Evolutionary conservation across 306 rosid genomes (phyloP).

Genomic region (Carpinus viminea): DNA sequence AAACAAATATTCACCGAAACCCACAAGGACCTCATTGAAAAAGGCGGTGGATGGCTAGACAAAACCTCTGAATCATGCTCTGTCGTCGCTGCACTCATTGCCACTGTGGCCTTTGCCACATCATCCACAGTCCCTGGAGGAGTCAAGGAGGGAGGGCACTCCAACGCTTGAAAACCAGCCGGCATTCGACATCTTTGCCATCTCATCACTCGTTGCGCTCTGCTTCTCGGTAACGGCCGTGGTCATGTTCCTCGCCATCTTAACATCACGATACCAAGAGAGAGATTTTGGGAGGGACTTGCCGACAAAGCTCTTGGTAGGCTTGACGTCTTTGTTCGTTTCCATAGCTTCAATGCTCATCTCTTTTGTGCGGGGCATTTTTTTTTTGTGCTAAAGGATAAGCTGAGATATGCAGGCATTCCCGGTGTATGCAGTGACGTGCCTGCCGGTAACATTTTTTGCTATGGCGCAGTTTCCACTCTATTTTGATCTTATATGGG

Average conservation of each 20-base stretch:
- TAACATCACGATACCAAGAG: slow-evolving; percentile 43
- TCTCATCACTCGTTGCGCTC: slow-evolving; percentile 41
- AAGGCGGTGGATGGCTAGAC: slow-evolving; percentile 45
- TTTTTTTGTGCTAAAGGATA: slow-evolving; percentile 39
- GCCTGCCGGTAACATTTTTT: slow-evolving; percentile 44
- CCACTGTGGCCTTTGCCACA: slow-evolving; percentile 52
- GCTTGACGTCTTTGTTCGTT: slow-evolving; percentile 47
- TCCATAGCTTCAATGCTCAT: slow-evolving; percentile 45
- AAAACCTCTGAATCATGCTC: slow-evolving; percentile 55
- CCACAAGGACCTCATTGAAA: slow-evolving; percentile 27
- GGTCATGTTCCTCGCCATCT: slow-evolving; percentile 55
- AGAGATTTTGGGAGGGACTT: slow-evolving; percentile 38
- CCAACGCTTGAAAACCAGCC: slow-evolving; percentile 36
- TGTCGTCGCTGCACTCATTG: slow-evolving; percentile 56
- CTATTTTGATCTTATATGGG: slow-evolving; percentile 44
- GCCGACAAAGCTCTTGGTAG: slow-evolving; percentile 44
- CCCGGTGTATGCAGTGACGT: slow-evolving; percentile 38
- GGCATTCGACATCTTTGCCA: slow-evolving; percentile 35
- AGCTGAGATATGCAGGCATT: slow-evolving; percentile 25
- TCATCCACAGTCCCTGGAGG: slow-evolving; percentile 50
- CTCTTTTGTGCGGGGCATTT: slow-evolving; percentile 49
- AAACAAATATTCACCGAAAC: slow-evolving; percentile 37
- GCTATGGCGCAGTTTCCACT: slow-evolving; percentile 48
- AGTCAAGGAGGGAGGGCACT: slow-evolving; percentile 11
- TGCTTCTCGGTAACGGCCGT: slow-evolving; percentile 57